phyloP scores from a whole-genome alignment of 306 rosid species.

The Acacia acuminata region DNA sequence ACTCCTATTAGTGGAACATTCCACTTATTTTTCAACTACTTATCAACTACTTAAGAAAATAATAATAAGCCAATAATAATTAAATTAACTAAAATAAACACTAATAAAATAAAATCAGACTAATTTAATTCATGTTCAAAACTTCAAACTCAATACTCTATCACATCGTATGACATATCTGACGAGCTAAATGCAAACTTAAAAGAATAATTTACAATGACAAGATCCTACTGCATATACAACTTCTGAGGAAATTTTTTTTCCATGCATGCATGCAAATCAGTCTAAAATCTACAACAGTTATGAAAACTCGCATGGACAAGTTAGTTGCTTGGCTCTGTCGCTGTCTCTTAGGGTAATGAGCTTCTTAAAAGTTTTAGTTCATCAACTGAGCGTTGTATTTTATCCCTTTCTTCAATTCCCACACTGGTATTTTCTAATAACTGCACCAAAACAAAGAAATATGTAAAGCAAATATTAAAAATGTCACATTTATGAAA shows the following conservation, averaged over 20 bases:
- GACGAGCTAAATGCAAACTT: neutral
- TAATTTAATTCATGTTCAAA: too few species aligned
- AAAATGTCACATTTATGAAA: neutral
- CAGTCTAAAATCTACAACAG: neutral
- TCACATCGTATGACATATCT: neutral
- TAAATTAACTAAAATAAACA: too few species aligned
- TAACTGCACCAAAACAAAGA: slow-evolving; percentile 48
- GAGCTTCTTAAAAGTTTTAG: slow-evolving; percentile 39
- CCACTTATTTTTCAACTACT: too few species aligned
- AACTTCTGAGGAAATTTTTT: neutral
- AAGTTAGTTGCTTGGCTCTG: neutral
- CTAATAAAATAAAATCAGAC: too few species aligned
- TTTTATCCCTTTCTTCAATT: slow-evolving; percentile 57
- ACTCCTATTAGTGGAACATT: too few species aligned
- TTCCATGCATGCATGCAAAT: neutral
- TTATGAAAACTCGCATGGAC: slow-evolving; percentile 24
- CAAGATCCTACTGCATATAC: neutral
- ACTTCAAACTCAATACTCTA: too few species aligned
- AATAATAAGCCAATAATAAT: too few species aligned
- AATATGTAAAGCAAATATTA: neutral
- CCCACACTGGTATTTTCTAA: slow-evolving; percentile 34
- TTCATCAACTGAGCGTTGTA: slow-evolving; percentile 41
- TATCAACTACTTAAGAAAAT: too few species aligned
- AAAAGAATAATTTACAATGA: neutral
- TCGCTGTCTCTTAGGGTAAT: slow-evolving; percentile 4